Evolutionary conservation across 2,329 filamentous ascomycete species (phyloP).

Genomic region (Curvularia sp.): DNA sequence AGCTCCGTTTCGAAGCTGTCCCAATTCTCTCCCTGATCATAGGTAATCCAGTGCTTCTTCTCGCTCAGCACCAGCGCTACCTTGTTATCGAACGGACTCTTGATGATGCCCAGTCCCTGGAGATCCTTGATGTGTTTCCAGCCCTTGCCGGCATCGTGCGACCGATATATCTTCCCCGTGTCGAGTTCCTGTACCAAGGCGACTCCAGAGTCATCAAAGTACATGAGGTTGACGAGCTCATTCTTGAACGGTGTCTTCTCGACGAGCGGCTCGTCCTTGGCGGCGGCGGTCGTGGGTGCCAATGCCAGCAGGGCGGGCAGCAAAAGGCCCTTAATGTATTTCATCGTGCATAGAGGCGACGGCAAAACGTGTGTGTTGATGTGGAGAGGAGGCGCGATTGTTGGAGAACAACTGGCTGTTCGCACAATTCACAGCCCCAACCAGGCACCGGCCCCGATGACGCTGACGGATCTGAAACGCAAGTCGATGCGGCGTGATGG

Average conservation of each 20-base stretch:
- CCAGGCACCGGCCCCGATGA: constrained; percentile 34
- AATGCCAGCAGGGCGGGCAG: constrained; percentile 61
- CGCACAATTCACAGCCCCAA: constrained; percentile 40
- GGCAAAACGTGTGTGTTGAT: constrained; percentile 21
- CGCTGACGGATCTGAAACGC: constrained; percentile 47
- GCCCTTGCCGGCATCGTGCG: constrained; percentile 77
- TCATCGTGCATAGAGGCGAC: constrained; percentile 50
- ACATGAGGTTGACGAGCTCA: constrained; percentile 74
- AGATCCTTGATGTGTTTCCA: constrained; percentile 75
- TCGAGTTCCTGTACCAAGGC: constrained; percentile 75
- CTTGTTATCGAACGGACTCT: constrained; percentile 79
- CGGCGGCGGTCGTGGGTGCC: constrained; percentile 39
- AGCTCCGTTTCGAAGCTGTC: constrained; percentile 70
- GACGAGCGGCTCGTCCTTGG: constrained; percentile 71
- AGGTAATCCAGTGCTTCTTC: constrained; percentile 80
- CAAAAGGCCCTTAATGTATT: constrained; percentile 52
- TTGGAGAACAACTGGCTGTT: constrained; percentile 48
- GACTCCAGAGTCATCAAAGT: constrained; percentile 88
- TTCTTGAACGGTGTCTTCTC: constrained; percentile 70
- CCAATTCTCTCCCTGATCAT: constrained; percentile 85
- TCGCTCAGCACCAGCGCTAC: constrained; percentile 82
- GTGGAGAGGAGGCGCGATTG: constrained; percentile 24
- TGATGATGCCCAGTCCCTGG: constrained; percentile 67
- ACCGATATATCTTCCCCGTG: constrained; percentile 74
- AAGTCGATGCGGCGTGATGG: constrained; percentile 35